phyloP scores from a whole-genome alignment of 441 rosid species.

The Hura crepitans region DNA sequence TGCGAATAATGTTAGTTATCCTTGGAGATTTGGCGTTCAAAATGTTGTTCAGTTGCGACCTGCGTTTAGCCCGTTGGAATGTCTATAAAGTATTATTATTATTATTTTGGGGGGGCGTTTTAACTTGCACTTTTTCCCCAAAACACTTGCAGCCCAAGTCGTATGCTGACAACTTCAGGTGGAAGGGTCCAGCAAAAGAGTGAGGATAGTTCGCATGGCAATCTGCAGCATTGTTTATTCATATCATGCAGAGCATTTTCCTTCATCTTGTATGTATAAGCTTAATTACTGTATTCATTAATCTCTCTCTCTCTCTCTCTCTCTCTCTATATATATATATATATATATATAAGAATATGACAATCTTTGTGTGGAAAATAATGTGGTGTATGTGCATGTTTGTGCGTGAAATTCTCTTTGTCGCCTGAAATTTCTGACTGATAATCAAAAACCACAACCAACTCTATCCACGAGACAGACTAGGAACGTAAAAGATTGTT shows the following conservation, averaged over 20 bases:
- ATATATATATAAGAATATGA: neutral
- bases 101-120: neutral
- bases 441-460: neutral
- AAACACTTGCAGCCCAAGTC: constrained; percentile 40
- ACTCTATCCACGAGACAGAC: neutral
- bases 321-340: neutral
- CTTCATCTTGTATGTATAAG: neutral
- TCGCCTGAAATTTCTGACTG: neutral
- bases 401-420: constrained; percentile 1
- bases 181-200: constrained; percentile 43
- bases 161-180: constrained; percentile 59
- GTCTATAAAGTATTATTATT: neutral
- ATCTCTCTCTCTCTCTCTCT: neutral
- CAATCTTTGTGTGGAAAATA: neutral
- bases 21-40: neutral
- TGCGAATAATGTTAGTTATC: neutral
- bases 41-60: neutral
- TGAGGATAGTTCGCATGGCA: neutral
- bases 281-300: neutral
- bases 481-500: neutral
- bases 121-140: neutral
- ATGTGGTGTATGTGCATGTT: neutral
- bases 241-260: neutral
- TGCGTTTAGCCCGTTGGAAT: neutral
- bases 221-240: neutral